These are phyloP conservation scores for Fusarium torreyae DNA, from an alignment of 2,329 filamentous ascomycete genomes.

Conservation along the genomic window DNA sequence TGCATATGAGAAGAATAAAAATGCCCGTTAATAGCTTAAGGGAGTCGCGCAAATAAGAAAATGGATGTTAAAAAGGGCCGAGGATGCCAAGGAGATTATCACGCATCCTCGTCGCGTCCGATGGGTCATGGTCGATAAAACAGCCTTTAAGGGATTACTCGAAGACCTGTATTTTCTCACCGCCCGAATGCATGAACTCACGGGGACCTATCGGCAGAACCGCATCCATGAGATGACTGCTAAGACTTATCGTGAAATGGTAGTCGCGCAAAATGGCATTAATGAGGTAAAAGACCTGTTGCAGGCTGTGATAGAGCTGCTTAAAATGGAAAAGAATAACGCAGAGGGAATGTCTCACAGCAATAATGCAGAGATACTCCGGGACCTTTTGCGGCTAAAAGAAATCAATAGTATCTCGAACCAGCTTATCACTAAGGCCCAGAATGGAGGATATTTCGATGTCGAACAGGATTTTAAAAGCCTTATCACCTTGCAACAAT, in stretches of 20 bases:
- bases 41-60: background rate
- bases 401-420: background rate
- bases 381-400: background rate
- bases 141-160: background rate
- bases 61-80: background rate
- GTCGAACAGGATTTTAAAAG: background rate
- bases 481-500: background rate
- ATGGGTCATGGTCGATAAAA: background rate
- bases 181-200: background rate
- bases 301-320: background rate
- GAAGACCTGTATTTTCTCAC: background rate
- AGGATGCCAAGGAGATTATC: background rate
- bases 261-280: background rate
- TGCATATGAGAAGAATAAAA: background rate
- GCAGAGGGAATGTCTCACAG: background rate
- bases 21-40: background rate
- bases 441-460: background rate
- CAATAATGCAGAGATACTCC: background rate
- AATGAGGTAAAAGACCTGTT: background rate
- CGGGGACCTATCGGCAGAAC: background rate
- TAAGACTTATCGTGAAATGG: background rate
- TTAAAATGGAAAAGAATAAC: background rate
- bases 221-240: background rate
- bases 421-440: background rate
- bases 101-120: background rate